Evolutionary conservation across 2,329 filamentous ascomycete genomes (phyloP), one percentile per base, ranked within the genome.

Genomic region (Talaromyces rugulosus): DNA sequence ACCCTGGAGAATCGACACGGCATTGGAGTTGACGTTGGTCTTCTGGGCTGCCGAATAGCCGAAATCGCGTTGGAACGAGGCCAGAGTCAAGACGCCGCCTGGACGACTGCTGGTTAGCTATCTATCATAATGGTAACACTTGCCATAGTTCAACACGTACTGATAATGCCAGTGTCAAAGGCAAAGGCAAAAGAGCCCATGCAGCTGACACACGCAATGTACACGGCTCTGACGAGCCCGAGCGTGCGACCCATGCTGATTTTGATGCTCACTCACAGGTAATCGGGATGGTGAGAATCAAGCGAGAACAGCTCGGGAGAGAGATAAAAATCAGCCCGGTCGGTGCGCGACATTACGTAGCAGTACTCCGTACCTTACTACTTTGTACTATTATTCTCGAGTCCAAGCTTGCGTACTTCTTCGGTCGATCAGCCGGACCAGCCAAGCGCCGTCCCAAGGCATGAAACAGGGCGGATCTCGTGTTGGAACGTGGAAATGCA

Each of bases 1-100:
- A 4, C 78, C 75, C 58, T 81, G 78, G 44, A 81, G 77, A 3
- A 81, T 73, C 6, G 75, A 74, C 18, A 81, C 77, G 55, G 77
- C 75, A 50, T 80, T 75, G 3, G 77, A 75, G 55, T 74, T 59
- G 57, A 59, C 57, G 14, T 51, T 59, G 44, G 57, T 59, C 18
- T 50, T 59, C 12, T 59, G 56, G 5, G 56, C 56, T 5, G 18
- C 40, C 14, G 56, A 23, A 18, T 44, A 44, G 36, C 31, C 40
- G 16, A 31, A 42, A 33, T 44, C 40, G 42, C 27, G 28, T 30
- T 44, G 18, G 40, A 47, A 47, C 4, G 77, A 77, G 31, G 68
- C 60, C 12, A 82, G 69, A 1, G 79, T 80, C 56, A 82, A 72
- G 31, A 81, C 78, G 40, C 80, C 79, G 54, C 50, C 50, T 53